phyloP scores from a whole-genome alignment of 2,329 filamentous ascomycete genomes.

The Leptographium flavum region DNA sequence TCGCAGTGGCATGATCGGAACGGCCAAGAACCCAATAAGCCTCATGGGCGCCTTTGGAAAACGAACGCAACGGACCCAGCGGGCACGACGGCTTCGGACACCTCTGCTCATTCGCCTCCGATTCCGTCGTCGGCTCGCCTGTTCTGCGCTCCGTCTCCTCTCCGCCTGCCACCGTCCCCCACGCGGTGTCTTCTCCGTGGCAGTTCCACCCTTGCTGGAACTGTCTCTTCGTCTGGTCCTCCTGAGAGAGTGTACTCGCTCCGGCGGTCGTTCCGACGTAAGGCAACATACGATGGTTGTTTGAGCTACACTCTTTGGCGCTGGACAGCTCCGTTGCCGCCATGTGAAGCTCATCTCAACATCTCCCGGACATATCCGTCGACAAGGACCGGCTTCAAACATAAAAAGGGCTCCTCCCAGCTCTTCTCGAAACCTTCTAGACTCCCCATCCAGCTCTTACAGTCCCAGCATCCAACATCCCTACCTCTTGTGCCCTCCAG shows the following conservation, averaged over 20 bases:
- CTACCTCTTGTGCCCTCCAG: neutral
- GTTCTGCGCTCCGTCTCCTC: neutral
- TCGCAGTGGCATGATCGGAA: neutral
- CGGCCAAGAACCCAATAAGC: neutral
- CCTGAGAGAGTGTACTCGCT: neutral
- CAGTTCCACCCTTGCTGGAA: neutral
- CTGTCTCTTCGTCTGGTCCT: neutral
- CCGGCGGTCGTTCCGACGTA: neutral
- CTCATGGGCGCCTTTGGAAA: too few relatives aligned
- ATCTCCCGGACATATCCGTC: neutral
- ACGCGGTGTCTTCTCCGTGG: too few relatives aligned
- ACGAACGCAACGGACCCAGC: too few relatives aligned
- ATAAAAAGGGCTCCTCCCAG: neutral
- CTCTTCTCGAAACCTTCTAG: neutral
- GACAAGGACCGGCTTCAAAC: neutral
- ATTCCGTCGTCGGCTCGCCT: neutral
- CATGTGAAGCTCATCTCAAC: neutral
- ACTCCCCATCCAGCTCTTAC: neutral
- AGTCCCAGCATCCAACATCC: neutral
- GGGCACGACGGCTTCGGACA: too few relatives aligned
- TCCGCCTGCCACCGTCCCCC: neutral
- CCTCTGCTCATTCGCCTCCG: too few relatives aligned
- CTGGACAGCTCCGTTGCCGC: neutral
- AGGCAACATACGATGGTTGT: slow-evolving; percentile 9
- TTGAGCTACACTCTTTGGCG: neutral